These are phyloP conservation scores for Acidiella bohemica DNA, from an alignment of 495 filamentous ascomycete genomes.

Conservation along the genomic window DNA sequence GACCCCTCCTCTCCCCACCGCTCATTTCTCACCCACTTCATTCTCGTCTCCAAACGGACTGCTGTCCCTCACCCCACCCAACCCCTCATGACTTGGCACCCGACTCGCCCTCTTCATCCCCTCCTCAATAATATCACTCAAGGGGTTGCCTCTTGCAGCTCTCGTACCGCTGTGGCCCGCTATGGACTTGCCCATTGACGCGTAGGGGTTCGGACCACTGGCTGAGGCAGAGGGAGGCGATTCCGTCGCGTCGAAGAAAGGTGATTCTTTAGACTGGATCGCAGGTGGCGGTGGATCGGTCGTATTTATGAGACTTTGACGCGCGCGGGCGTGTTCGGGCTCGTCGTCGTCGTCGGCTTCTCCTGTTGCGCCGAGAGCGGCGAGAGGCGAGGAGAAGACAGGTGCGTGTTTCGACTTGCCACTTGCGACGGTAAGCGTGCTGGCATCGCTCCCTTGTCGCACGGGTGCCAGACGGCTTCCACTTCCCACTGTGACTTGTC, in stretches of 20 bases:
- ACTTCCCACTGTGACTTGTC: constrained; percentile 20
- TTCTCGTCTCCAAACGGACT: constrained; percentile 19
- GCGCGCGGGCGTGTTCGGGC: constrained; percentile 13
- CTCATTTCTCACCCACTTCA: constrained; percentile 1
- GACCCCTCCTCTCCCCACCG: too few species aligned
- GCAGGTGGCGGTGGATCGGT: constrained; percentile 13
- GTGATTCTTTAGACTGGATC: constrained; percentile 15
- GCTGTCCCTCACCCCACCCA: constrained; percentile 8
- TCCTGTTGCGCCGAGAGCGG: constrained; percentile 11
- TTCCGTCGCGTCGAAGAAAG: constrained; percentile 23
- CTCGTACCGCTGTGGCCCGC: constrained; percentile 8
- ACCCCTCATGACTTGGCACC: constrained; percentile 10
- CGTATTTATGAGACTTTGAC: constrained; percentile 10
- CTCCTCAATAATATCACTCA: constrained; percentile 28
- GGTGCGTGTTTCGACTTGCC: constrained; percentile 10
- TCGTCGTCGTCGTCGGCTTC: constrained; percentile 22
- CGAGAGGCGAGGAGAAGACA: constrained; percentile 15
- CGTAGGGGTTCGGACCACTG: constrained; percentile 16
- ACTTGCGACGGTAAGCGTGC: constrained; percentile 1
- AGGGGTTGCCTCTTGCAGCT: constrained; percentile 3
- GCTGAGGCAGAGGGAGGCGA: constrained; percentile 9
- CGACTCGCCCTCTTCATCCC: constrained; percentile 23
- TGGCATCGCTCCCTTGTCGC: constrained; percentile 14
- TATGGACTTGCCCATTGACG: constrained; percentile 4
- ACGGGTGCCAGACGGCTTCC: constrained; percentile 15